These are phyloP conservation scores for Lachancea kluyveri DNA, from an alignment of 805 yeast species.

Conservation along the genomic window DNA sequence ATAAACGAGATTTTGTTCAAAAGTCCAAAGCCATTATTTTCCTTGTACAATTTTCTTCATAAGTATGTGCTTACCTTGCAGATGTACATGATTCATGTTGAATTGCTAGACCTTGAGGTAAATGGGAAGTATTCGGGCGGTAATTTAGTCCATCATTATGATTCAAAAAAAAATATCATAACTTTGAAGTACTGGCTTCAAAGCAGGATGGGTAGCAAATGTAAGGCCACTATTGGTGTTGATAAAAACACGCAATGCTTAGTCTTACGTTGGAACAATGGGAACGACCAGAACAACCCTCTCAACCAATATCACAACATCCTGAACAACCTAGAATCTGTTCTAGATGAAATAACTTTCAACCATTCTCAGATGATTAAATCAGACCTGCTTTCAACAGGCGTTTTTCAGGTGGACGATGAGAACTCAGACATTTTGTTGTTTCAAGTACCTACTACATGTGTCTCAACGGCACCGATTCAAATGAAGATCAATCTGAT, in stretches of 20 bases:
- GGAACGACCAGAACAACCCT: conserved; percentile 13
- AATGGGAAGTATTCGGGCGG: conserved; percentile 30
- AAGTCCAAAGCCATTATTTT: conserved; percentile 22
- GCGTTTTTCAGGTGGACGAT: conserved; percentile 28
- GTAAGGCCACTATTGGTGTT: conserved; percentile 26
- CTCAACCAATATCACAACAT: conserved; percentile 21
- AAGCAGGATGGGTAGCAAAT: conserved; percentile 26
- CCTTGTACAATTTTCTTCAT: conserved; percentile 28
- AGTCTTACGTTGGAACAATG: conserved; percentile 23
- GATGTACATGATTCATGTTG: conserved; percentile 29
- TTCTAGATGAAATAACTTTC: conserved; percentile 31
- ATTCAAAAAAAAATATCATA: conserved; percentile 28
- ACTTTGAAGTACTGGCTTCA: conserved; percentile 30
- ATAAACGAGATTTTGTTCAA: conserved; percentile 29
- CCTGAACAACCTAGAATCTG: conserved; percentile 24
- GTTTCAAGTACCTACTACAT: conserved; percentile 30
- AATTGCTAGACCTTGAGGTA: conserved; percentile 22
- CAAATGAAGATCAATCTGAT: conserved; percentile 29
- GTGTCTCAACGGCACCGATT: conserved; percentile 26
- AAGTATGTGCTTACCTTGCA: conserved; percentile 30
- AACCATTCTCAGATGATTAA: conserved; percentile 31
- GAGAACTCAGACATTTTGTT: conserved; percentile 24
- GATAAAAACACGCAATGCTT: conserved; percentile 20
- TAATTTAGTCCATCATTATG: conserved; percentile 29
- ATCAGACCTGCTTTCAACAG: conserved; percentile 24